phyloP scores from a whole-genome alignment of 345 rosid genomes.

The Reutealis trisperma region DNA sequence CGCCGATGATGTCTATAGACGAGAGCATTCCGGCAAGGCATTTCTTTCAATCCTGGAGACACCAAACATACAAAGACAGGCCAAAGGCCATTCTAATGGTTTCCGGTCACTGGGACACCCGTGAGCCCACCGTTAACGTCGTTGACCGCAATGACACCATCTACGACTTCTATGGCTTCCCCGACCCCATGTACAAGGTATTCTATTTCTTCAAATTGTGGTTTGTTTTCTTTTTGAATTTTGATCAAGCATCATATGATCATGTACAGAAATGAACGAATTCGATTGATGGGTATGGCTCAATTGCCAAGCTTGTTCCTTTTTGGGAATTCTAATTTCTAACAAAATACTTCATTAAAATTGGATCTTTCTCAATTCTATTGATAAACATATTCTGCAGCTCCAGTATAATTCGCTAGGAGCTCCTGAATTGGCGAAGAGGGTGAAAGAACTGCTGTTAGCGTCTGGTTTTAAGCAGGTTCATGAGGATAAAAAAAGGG shows the following conservation, averaged over 20 bases:
- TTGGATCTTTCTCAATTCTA: background rate
- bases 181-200: conserved; percentile 77
- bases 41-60: conserved; percentile 70
- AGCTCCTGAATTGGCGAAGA: conserved; percentile 73
- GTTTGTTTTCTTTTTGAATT: too few relatives aligned
- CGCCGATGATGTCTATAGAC: conserved; percentile 79
- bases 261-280: background rate
- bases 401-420: conserved; percentile 90
- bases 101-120: conserved; percentile 93
- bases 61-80: conserved; percentile 31
- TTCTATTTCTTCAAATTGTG: too few relatives aligned
- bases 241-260: background rate
- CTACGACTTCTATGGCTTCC: conserved; percentile 80
- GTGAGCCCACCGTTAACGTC: conserved; percentile 59
- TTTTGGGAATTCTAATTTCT: background rate
- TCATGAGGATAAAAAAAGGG: conserved; percentile 61
- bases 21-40: conserved; percentile 61
- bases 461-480: conserved; percentile 57
- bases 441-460: conserved; percentile 68
- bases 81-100: conserved; percentile 75
- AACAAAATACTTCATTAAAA: background rate
- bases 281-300: background rate
- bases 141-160: conserved; percentile 61
- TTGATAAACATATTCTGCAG: conserved; percentile 30
- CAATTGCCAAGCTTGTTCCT: background rate